Conservation (phyloP, 1,284 basidiomycete species). For the Vanrija pseudolonga region DNA sequence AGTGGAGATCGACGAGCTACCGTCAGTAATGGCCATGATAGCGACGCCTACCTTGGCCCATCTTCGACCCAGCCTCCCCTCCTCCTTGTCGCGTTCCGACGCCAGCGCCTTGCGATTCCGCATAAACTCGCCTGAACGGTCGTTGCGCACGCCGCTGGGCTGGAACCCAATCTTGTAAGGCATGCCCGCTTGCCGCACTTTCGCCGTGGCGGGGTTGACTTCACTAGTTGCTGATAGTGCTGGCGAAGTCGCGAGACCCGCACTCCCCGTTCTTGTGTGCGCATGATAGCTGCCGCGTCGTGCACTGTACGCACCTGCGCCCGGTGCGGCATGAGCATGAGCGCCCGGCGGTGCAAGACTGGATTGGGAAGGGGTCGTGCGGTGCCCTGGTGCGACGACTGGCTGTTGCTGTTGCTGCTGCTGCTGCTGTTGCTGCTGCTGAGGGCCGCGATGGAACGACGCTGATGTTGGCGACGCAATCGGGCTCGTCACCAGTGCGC, state of each 20-base stretch:
- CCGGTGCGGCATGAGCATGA: background rate
- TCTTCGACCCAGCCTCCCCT: constrained; percentile 71
- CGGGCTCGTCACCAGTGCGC: background rate
- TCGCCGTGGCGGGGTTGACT: background rate
- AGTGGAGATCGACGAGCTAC: constrained; percentile 71
- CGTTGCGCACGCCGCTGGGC: constrained; percentile 66
- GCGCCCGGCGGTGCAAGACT: background rate
- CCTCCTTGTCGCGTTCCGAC: constrained; percentile 67
- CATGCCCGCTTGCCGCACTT: constrained; percentile 21
- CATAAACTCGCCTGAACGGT: constrained; percentile 74
- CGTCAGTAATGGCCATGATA: background rate
- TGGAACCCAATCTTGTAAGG: constrained; percentile 79
- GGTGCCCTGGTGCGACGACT: background rate
- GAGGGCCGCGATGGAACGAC: background rate
- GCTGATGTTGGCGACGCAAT: background rate
- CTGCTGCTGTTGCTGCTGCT: no score
- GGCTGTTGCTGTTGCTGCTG: no score
- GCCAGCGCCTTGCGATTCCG: constrained; percentile 57
- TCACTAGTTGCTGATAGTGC: background rate
- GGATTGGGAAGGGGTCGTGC: background rate
- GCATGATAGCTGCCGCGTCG: background rate
- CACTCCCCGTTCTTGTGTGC: background rate
- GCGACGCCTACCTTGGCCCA: constrained; percentile 62
- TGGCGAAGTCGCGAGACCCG: background rate
- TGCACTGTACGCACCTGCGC: no score